Conservation (phyloP, 345 rosid species). For the Aegle marmelos region DNA sequence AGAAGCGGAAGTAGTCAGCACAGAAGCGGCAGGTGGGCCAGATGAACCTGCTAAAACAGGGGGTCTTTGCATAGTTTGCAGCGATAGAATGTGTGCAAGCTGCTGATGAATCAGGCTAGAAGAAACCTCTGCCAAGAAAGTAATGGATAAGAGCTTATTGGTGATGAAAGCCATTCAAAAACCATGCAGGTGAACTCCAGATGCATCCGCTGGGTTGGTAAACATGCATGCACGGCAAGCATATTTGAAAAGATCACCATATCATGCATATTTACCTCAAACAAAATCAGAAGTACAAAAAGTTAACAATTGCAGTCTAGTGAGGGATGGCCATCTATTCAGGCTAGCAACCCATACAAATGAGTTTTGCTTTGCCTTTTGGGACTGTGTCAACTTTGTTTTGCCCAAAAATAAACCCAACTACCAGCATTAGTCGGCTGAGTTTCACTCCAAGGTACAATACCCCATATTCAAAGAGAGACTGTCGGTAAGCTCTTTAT, state of each 20-base stretch:
- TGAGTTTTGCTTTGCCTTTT: not conserved
- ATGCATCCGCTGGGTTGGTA: not conserved
- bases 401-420: not conserved
- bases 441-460: not conserved
- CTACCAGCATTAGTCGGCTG: not conserved
- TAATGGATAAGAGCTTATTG: not conserved
- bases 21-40: slow-evolving; percentile 11
- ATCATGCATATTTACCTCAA: not conserved
- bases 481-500: not conserved
- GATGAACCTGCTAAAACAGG: slow-evolving; percentile 19
- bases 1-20: not conserved
- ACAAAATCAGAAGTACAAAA: not conserved
- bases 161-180: not conserved
- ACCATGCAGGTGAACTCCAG: not conserved
- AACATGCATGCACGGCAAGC: not conserved
- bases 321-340: not conserved
- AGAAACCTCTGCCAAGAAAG: slow-evolving; percentile 32
- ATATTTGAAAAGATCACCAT: not conserved
- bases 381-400: not conserved
- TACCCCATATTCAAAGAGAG: not conserved
- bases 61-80: slow-evolving; percentile 25
- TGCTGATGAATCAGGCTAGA: slow-evolving; percentile 34
- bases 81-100: slow-evolving; percentile 27
- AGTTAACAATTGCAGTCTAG: not conserved
- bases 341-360: not conserved